Evolutionary conservation across 2,329 filamentous ascomycete species (phyloP).

Genomic region (Epichloe scottii): DNA sequence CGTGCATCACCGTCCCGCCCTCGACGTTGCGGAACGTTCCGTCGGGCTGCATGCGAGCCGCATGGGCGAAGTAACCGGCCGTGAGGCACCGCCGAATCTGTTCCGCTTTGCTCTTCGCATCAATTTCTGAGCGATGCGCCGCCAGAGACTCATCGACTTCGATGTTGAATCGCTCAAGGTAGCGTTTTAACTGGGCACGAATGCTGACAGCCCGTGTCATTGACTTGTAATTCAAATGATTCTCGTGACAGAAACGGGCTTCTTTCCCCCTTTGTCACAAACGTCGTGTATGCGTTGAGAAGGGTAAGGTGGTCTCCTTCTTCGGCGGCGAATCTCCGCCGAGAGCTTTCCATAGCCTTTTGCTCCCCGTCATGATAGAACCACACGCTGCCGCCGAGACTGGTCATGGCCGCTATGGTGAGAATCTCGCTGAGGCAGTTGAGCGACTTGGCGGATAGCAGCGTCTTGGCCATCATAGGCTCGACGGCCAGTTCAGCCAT

Average conservation of each 20-base stretch:
- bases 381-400: slow-evolving; percentile 71
- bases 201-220: slow-evolving; percentile 76
- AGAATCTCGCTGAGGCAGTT: slow-evolving; percentile 75
- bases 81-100: slow-evolving; percentile 76
- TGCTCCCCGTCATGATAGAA: slow-evolving; percentile 67
- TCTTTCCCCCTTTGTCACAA: slow-evolving; percentile 77
- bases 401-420: slow-evolving; percentile 89
- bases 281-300: slow-evolving; percentile 85
- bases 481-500: slow-evolving; percentile 93
- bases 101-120: slow-evolving; percentile 40
- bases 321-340: slow-evolving; percentile 76
- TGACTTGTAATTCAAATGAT: slow-evolving; percentile 76
- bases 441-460: slow-evolving; percentile 65
- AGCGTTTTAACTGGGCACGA: slow-evolving; percentile 71
- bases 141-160: slow-evolving; percentile 51
- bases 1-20: slow-evolving; percentile 64
- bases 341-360: slow-evolving; percentile 59
- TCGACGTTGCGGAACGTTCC: slow-evolving; percentile 81
- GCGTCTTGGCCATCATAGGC: slow-evolving; percentile 87
- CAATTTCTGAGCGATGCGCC: slow-evolving; percentile 16
- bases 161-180: slow-evolving; percentile 75
- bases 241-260: slow-evolving; percentile 73
- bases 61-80: slow-evolving; percentile 84
- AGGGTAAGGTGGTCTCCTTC: slow-evolving; percentile 91
- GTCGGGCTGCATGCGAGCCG: slow-evolving; percentile 86